phyloP scores from a whole-genome alignment of 2,329 filamentous ascomycete species.

The Cladobotryum protrusum region DNA sequence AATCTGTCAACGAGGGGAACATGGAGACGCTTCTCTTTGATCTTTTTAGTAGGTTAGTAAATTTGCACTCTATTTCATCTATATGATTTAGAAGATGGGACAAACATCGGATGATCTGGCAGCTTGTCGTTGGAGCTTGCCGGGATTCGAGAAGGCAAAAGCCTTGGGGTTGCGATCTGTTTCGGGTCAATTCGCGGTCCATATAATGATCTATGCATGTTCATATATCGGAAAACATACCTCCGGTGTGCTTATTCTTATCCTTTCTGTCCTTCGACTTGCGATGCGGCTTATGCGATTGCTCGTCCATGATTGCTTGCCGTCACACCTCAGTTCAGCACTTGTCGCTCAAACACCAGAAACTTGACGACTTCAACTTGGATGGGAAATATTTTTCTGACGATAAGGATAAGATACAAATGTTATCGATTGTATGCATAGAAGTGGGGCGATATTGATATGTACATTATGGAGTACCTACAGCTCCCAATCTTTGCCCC shows the following conservation, averaged over 20 bases:
- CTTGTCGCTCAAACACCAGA: slow-evolving; percentile 14
- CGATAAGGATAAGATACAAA: slow-evolving; percentile 9
- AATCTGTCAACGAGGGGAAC: slow-evolving; percentile 94
- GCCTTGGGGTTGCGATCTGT: slow-evolving; percentile 79
- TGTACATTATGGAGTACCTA: not conserved
- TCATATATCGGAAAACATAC: slow-evolving; percentile 28
- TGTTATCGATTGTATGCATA: slow-evolving; percentile 8
- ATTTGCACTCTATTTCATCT: slow-evolving; percentile 15
- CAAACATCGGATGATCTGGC: slow-evolving; percentile 65
- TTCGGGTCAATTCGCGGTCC: slow-evolving; percentile 15
- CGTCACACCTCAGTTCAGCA: slow-evolving; percentile 4
- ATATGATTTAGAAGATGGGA: not conserved
- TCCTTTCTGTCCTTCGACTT: slow-evolving; percentile 82
- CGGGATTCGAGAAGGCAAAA: slow-evolving; percentile 77
- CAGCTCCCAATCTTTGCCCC: not conserved
- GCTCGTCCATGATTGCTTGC: slow-evolving; percentile 60
- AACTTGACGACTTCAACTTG: slow-evolving; percentile 3
- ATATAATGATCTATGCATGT: not conserved
- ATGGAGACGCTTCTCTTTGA: slow-evolving; percentile 93
- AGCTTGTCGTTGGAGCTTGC: slow-evolving; percentile 69
- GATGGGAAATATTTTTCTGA: slow-evolving; percentile 13
- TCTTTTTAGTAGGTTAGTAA: slow-evolving; percentile 40
- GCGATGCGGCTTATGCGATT: slow-evolving; percentile 79
- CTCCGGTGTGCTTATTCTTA: slow-evolving; percentile 51
- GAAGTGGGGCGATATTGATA: too few species aligned